phyloP scores from a whole-genome alignment of 169 alveolate genomes.

The Eimeria acervulina region DNA sequence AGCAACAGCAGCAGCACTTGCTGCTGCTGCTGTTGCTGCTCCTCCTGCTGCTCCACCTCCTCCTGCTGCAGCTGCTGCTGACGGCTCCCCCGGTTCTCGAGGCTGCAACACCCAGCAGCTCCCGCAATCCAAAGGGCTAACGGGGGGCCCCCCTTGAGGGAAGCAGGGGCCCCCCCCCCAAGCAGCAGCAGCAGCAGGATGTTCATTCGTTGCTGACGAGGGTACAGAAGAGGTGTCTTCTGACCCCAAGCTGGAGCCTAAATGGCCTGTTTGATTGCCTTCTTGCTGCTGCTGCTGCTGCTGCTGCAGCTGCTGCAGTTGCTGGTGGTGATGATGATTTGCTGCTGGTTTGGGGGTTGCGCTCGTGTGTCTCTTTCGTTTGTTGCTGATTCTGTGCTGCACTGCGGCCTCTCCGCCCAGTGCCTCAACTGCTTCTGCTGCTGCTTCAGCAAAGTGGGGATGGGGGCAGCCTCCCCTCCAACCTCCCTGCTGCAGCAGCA shows the following conservation, averaged over 20 bases:
- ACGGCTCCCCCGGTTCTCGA: background rate
- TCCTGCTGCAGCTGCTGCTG: conserved; percentile 62
- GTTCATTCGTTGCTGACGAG: background rate
- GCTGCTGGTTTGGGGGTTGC: conserved; percentile 8
- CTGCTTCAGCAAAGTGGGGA: conserved; percentile 48
- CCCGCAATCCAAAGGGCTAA: conserved; percentile 24
- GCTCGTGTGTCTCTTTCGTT: conserved; percentile 22
- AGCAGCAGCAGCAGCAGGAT: background rate
- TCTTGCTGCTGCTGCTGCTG: conserved; percentile 56
- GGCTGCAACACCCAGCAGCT: conserved; percentile 56
- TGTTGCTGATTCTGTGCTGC: conserved; percentile 6
- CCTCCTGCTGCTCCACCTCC: background rate
- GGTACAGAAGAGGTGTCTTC: background rate
- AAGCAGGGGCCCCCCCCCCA: conserved; percentile 4
- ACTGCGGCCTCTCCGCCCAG: conserved; percentile 7
- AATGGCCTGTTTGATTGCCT: background rate
- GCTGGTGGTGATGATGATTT: conserved; percentile 39
- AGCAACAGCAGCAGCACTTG: background rate
- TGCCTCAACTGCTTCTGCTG: conserved; percentile 64
- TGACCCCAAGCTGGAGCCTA: background rate
- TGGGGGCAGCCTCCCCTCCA: conserved; percentile 56
- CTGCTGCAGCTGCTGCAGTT: conserved; percentile 56
- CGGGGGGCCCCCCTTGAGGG: conserved; percentile 32
- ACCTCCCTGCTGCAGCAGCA: conserved; percentile 71
- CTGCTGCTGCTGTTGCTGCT: background rate